Base-by-base conservation (phyloP, 2,329 filamentous ascomycete species). In the Colletotrichum coccodes region DNA sequence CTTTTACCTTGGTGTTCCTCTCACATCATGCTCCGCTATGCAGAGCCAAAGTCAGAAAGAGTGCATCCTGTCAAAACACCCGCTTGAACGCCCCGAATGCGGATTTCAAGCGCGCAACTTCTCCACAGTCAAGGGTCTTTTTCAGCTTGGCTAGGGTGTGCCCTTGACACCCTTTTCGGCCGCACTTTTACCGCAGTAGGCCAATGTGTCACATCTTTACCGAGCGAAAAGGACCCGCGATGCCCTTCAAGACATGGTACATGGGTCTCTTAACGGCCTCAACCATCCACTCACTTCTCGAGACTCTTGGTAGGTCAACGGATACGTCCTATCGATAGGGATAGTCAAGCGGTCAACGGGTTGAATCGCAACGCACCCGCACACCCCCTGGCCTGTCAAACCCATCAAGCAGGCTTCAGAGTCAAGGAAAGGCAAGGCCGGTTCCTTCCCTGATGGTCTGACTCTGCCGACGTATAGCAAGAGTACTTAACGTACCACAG, bases 101-200 rank as follows among this genome's bases (percentile, higher is more conserved):
- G 40, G 42, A 49, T 42, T 26, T 23, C 63, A 66, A 61, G 63
- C 57, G 49, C 46, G 44, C 28, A 28, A 21, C 34, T 46, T 12
- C 46, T 53, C 38, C 64, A 59, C 53, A 21, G 18, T 21, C 52
- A 54, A 14, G 36, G 49, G 34, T 36, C 42, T 30, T 38, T 42
- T 57, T 68, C 64, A 68, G 64, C 52, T 68, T 59, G 46, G 38
- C 56, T 21, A 46, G 47, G 62, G 47, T 65, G 21, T 58, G 32
- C 52, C 60, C 53, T 44, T 57, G 46, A 54, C 44, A 14, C 23
- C 44, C 30, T 64, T 50, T 58, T 18, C 26, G 23, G 26, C 38
- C 53, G 38, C 14, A 28, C 50, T 36, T n/a, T 46, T 44, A 52
- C 26, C 6, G 26, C 1, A 30, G n/a, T 30, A 14, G 44, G n/a